phyloP scores from a whole-genome alignment of 2,329 filamentous ascomycete genomes.

The Scedosporium apiospermum region DNA sequence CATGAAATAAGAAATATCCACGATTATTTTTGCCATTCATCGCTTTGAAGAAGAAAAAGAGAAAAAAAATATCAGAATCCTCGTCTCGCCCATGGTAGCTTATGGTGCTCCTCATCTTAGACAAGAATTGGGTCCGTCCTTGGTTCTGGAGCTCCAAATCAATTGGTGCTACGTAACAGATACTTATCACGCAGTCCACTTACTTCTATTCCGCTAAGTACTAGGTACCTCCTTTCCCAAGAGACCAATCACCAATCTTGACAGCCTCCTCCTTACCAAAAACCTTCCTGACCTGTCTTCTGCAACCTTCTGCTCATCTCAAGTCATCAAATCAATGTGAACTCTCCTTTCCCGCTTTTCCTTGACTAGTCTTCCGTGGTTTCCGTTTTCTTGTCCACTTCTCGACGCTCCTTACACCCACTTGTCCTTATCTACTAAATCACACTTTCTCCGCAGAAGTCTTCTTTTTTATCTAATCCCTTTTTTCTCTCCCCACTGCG shows the following conservation, averaged over 20 bases:
- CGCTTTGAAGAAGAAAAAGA: no score
- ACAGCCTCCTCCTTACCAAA: not conserved
- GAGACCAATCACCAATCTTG: slow-evolving; percentile 4
- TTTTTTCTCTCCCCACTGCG: not conserved
- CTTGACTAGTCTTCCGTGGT: not conserved
- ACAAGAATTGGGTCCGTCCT: not conserved
- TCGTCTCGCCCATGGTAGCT: no score
- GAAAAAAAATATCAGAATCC: no score
- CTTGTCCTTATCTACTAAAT: not conserved
- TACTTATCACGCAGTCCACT: not conserved
- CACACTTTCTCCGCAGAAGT: not conserved
- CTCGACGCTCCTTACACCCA: not conserved
- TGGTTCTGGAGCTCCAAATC: not conserved
- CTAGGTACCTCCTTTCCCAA: not conserved
- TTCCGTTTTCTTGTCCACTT: slow-evolving; percentile 1
- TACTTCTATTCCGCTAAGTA: not conserved
- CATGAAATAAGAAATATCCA: no score
- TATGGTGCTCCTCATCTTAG: no score
- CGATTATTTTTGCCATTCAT: no score
- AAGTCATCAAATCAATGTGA: not conserved
- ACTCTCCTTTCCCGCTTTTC: not conserved
- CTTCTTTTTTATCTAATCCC: not conserved
- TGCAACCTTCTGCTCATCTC: not conserved
- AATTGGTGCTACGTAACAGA: not conserved
- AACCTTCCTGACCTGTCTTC: not conserved